Conservation (phyloP, 306 rosid genomes). For the Quercus gilva region DNA sequence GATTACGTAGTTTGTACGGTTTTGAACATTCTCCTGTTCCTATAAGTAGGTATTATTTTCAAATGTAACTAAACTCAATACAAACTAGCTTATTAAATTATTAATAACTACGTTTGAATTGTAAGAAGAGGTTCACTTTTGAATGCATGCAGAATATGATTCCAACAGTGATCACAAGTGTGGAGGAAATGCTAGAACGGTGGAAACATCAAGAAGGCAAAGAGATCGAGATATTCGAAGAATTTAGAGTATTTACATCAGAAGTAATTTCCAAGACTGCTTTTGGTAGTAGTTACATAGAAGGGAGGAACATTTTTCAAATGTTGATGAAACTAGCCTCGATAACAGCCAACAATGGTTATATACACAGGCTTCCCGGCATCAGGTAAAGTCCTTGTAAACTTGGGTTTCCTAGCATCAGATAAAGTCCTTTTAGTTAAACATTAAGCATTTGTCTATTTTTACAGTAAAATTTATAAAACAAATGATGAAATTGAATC, state of each 20-base stretch:
- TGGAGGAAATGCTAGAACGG: conserved; percentile 19
- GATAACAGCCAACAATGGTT: background rate
- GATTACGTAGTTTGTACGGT: too few relatives aligned
- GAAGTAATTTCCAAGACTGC: conserved; percentile 27
- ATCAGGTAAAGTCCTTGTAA: conserved; percentile 11
- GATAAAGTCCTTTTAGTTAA: too few relatives aligned
- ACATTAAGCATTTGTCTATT: background rate
- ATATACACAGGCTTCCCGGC: conserved; percentile 6
- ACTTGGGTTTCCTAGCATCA: too few relatives aligned
- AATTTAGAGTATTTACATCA: conserved; percentile 23
- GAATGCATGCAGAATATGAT: conserved; percentile 1
- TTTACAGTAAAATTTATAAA: too few relatives aligned
- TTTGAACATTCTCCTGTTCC: too few relatives aligned
- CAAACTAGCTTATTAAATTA: background rate
- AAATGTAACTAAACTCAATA: too few relatives aligned
- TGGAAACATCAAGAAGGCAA: conserved; percentile 23
- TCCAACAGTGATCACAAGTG: conserved; percentile 16
- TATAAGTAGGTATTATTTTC: too few relatives aligned
- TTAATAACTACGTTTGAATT: background rate
- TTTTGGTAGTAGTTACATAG: conserved; percentile 30
- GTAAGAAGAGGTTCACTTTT: background rate
- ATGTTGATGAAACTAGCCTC: conserved; percentile 4
- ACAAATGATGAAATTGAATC: too few relatives aligned
- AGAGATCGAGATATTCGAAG: conserved; percentile 29
- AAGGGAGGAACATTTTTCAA: conserved; percentile 26